A percentile compares a stretch with the other conserved stretches of the same genome.
phyloP scores from a whole-genome alignment of 371 early-diverging fungal species.

The Smittium mucronatum region DNA sequence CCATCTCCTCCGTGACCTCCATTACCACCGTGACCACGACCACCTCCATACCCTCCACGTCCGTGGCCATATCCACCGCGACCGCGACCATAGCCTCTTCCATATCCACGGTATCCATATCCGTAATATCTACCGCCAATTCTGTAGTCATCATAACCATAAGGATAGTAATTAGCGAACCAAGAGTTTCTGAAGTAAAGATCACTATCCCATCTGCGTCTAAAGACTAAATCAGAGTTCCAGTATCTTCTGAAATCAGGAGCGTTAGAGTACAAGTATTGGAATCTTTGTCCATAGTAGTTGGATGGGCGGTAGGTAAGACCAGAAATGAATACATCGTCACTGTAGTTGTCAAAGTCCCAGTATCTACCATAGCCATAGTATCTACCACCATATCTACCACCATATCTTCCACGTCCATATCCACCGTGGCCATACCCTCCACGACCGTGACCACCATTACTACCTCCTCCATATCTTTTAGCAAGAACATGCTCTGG shows the following conservation, averaged over 20 bases:
- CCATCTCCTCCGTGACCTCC: too few relatives aligned
- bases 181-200: not conserved
- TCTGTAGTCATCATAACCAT: not conserved
- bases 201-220: constrained; percentile 4
- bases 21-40: not conserved
- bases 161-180: not conserved
- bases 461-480: not conserved
- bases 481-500: not conserved
- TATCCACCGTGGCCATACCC: not conserved
- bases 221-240: constrained; percentile 1
- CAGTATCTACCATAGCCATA: not conserved
- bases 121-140: not conserved
- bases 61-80: not conserved
- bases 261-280: not conserved
- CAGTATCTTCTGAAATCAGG: not conserved
- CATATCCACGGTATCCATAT: not conserved
- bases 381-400: not conserved
- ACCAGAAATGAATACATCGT: not conserved
- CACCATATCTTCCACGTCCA: not conserved
- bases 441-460: not conserved
- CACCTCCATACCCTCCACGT: not conserved
- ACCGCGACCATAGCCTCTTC: not conserved
- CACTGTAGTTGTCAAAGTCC: not conserved
- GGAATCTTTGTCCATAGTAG: constrained; percentile 5
- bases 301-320: not conserved